phyloP scores from a whole-genome alignment of 1,284 basidiomycete species.

The Porogramme epimiltina region DNA sequence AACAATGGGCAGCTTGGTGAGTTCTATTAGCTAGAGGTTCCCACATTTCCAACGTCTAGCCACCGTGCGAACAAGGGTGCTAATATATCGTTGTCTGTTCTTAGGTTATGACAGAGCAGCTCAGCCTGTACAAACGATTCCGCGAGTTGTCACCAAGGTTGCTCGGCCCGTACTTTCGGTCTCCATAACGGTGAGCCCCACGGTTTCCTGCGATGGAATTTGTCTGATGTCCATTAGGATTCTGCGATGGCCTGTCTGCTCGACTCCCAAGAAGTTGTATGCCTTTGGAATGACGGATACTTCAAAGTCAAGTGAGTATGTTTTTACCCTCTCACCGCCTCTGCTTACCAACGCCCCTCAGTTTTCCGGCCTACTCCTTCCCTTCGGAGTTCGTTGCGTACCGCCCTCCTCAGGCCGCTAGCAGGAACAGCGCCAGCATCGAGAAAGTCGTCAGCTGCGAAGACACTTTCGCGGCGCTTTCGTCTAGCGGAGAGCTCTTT shows the following conservation, averaged over 20 bases:
- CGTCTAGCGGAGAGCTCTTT: conserved; percentile 90
- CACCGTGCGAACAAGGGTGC: no score
- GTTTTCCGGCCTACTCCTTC: conserved; percentile 72
- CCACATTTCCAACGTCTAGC: no score
- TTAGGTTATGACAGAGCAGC: conserved; percentile 75
- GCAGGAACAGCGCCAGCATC: conserved; percentile 72
- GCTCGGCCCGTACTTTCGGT: conserved; percentile 70
- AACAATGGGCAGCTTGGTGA: conserved; percentile 91
- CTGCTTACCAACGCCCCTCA: conserved; percentile 29
- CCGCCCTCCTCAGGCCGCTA: conserved; percentile 73
- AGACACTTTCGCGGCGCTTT: conserved; percentile 83
- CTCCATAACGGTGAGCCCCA: conserved; percentile 66
- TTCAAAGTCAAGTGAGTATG: conserved; percentile 70
- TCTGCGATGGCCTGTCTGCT: conserved; percentile 82
- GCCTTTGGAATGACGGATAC: conserved; percentile 78
- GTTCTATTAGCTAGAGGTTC: conserved; percentile 7
- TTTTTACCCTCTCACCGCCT: conserved; percentile 16
- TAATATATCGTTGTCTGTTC: no score
- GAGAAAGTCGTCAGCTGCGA: conserved; percentile 84
- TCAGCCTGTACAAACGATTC: conserved; percentile 79
- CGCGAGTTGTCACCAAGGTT: conserved; percentile 84
- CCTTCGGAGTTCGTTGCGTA: conserved; percentile 78
- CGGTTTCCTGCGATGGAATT: background rate
- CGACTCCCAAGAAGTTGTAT: conserved; percentile 77
- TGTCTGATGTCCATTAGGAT: conserved; percentile 52